Evolutionary conservation across 805 yeast species (phyloP).

Genomic region (Candida ortonii): DNA sequence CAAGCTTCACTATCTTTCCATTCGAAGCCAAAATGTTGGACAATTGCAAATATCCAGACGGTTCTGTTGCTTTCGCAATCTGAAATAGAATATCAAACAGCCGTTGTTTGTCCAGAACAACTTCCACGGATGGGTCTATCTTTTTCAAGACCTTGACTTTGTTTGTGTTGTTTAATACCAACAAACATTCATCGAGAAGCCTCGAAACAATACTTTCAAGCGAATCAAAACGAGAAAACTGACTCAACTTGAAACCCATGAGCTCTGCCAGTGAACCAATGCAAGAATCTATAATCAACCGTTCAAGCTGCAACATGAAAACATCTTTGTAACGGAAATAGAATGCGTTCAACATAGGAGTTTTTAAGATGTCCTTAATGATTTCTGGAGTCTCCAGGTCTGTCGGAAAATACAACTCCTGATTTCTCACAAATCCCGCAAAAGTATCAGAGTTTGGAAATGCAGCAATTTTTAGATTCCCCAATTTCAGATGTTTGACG

Average conservation of each 20-base stretch:
- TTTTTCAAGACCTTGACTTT: conserved; percentile 6
- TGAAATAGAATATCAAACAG: conserved; percentile 11
- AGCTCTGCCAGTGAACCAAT: conserved; percentile 18
- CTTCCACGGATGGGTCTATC: conserved; percentile 16
- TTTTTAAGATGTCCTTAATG: conserved; percentile 9
- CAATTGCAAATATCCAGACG: not conserved
- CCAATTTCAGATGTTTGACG: conserved; percentile 23
- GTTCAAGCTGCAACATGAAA: conserved; percentile 21
- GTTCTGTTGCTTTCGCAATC: conserved; percentile 2
- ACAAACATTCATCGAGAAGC: conserved; percentile 17
- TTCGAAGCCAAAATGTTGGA: conserved; percentile 7
- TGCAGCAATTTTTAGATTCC: conserved; percentile 22
- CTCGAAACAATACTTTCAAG: conserved; percentile 8
- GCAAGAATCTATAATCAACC: conserved; percentile 23
- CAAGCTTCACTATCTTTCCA: conserved; percentile 10
- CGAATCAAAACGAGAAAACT: conserved; percentile 2
- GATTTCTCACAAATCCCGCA: conserved; percentile 4
- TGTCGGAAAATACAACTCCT: conserved; percentile 12
- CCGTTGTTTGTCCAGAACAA: conserved; percentile 17
- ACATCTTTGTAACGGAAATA: conserved; percentile 22
- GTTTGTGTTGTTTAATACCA: conserved; percentile 8
- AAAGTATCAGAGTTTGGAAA: conserved; percentile 13
- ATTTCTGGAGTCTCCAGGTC: conserved; percentile 16
- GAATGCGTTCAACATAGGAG: conserved; percentile 18
- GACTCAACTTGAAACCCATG: conserved; percentile 6